Evolutionary conservation across 192 early-diverging fungal genomes (phyloP).

Genomic region (Backusella tarrabulga): DNA sequence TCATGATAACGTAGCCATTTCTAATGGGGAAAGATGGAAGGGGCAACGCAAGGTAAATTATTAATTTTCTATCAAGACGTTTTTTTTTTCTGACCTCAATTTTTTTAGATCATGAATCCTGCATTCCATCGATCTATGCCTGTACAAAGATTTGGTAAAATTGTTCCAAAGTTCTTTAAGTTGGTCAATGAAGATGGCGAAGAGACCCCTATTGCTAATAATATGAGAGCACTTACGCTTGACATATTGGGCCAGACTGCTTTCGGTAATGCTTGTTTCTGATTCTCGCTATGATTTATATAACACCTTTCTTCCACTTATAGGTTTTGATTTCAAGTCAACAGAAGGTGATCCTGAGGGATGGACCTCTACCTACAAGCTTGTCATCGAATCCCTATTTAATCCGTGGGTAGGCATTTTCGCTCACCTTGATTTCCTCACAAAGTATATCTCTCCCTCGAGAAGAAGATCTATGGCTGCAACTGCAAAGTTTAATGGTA

Average conservation of each 20-base stretch:
- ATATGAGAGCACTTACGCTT: slow-evolving; percentile 5
- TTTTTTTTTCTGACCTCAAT: background rate
- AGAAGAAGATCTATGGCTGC: slow-evolving; percentile 4
- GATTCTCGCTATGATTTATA: background rate
- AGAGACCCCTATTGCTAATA: background rate
- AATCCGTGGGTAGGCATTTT: slow-evolving; percentile 10
- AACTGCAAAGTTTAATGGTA: slow-evolving; percentile 10
- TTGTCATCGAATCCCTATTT: background rate
- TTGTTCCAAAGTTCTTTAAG: background rate
- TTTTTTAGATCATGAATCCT: slow-evolving; percentile 17
- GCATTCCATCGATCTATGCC: slow-evolving; percentile 27
- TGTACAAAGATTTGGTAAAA: slow-evolving; percentile 8
- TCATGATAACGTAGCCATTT: slow-evolving; percentile 16
- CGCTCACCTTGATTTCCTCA: slow-evolving; percentile 10
- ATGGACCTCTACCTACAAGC: slow-evolving; percentile 10
- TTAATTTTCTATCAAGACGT: background rate
- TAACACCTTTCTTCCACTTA: background rate
- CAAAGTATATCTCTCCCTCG: slow-evolving; percentile 10
- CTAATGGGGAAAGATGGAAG: slow-evolving; percentile 18
- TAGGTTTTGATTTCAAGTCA: slow-evolving; percentile 26
- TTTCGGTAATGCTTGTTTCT: background rate
- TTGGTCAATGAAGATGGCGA: background rate
- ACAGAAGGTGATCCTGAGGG: slow-evolving; percentile 5
- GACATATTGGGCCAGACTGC: slow-evolving; percentile 10
- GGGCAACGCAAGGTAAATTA: slow-evolving; percentile 6